Evolutionary conservation across 2,329 filamentous ascomycete species (phyloP).

Genomic region (Cyanodermella asteris): DNA sequence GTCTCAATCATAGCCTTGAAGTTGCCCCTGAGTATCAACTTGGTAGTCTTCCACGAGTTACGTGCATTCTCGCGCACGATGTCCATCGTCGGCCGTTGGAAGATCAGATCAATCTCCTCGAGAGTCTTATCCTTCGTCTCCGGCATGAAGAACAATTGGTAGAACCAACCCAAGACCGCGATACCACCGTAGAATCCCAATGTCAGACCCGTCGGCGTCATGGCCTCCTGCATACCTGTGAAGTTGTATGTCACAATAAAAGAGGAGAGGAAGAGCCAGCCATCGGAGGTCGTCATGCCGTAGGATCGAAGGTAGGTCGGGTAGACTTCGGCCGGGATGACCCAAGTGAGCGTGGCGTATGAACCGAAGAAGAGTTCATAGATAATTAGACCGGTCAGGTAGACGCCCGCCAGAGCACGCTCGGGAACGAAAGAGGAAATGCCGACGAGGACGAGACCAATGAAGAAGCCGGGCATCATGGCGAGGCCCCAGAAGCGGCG

Average conservation of each 20-base stretch:
- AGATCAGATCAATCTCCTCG: conserved; percentile 50
- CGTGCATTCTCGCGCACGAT: conserved; percentile 42
- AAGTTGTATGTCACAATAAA: conserved; percentile 63
- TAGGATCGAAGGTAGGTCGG: conserved; percentile 51
- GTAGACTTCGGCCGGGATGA: conserved; percentile 46
- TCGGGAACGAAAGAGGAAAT: conserved; percentile 36
- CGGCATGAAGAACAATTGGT: conserved; percentile 55
- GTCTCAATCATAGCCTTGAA: too few relatives aligned
- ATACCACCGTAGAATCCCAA: conserved; percentile 58
- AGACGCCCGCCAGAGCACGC: conserved; percentile 25
- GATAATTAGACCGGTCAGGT: conserved; percentile 43
- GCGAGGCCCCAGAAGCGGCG: conserved; percentile 53
- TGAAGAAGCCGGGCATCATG: conserved; percentile 50
- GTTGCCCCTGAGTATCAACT: too few relatives aligned
- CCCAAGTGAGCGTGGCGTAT: conserved; percentile 43
- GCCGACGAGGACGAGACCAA: conserved; percentile 46
- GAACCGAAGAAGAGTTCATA: conserved; percentile 50
- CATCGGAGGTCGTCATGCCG: conserved; percentile 50
- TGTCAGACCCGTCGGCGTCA: conserved; percentile 41
- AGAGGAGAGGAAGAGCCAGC: conserved; percentile 45
- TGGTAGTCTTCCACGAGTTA: too few relatives aligned
- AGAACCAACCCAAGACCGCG: conserved; percentile 46
- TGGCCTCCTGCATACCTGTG: conserved; percentile 43
- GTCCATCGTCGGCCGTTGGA: conserved; percentile 38
- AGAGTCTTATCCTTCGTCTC: conserved; percentile 50